Evolutionary conservation across 1,284 basidiomycete genomes (phyloP).

Genomic region (Trametes sp.): DNA sequence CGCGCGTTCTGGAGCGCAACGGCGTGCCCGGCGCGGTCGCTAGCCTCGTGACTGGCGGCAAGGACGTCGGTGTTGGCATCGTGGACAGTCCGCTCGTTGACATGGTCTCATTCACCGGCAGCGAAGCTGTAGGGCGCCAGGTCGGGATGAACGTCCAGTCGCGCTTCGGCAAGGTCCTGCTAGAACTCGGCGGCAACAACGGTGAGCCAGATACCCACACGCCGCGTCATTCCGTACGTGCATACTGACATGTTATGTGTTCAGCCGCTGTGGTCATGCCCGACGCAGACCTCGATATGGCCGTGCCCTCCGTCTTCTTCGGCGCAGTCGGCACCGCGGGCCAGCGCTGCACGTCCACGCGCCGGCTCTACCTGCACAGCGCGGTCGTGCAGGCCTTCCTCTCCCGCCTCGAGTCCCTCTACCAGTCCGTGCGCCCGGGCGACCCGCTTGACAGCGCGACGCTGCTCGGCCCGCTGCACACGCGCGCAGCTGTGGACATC

Average conservation of each 20-base stretch:
- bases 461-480: conserved; percentile 90
- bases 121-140: conserved; percentile 84
- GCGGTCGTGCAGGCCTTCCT: conserved; percentile 82
- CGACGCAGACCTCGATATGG: conserved; percentile 90
- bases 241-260: background rate
- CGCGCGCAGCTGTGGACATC: conserved; percentile 65
- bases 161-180: conserved; percentile 84
- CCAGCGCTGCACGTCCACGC: conserved; percentile 94
- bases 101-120: conserved; percentile 94
- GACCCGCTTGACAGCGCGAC: conserved; percentile 82
- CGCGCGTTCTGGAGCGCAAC: conserved; percentile 83
- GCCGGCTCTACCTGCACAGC: conserved; percentile 88
- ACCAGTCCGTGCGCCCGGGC: conserved; percentile 73
- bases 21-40: conserved; percentile 86
- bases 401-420: conserved; percentile 75
- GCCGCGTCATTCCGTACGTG: background rate
- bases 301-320: conserved; percentile 91
- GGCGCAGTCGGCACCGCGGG: conserved; percentile 95
- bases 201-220: conserved; percentile 49
- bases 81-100: conserved; percentile 80
- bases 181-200: conserved; percentile 97
- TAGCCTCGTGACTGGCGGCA: conserved; percentile 83
- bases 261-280: conserved; percentile 90
- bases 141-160: conserved; percentile 85
- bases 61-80: conserved; percentile 81